Base-by-base conservation (phyloP, 208 protist genomes). In the Trypanosoma avium region DNA sequence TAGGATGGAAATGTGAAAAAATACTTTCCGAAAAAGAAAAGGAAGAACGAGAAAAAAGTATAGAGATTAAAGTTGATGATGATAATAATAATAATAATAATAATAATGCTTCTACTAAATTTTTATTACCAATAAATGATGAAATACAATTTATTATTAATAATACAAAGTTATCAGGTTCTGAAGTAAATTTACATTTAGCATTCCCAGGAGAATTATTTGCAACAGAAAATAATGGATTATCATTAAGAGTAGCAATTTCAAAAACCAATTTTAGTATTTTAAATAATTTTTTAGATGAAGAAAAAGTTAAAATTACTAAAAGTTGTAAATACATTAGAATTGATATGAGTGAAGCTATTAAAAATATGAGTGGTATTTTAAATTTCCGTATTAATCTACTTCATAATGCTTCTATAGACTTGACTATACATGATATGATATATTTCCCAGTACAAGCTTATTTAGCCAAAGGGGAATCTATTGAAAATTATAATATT, bases 351-450 rank as follows among this genome's bases (percentile, higher is more conserved):
- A 15, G 24, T 1, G 1, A 21, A n/a, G 19, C 3, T 17, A 4
- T 60, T 4, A 32, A n/a, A 12, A n/a, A 12, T 17, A 29, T 7
- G 27, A 35, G 57, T 10, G 36, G 12, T 21, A 33, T 27, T 29
- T 15, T 59, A 36, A 40, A 54, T n/a, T 9, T 71, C 5, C 47
- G 29, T 13, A 15, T 71, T 32, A 50, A 47, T 15, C 24, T 71
- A 27, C 47, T 71, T 36, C 49, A 71, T 19, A 71, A 71, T 27
- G 56, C 66, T 15, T 60, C 66, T 30, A 27, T 49, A 49, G 2
- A 19, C 15, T 49, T 8, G 4, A n/a, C 13, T 36, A 38, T 38
- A 21, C 21, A 6, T 21, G 48, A 21, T 8, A 32, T 24, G 17
- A 6, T 13, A 30, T 38, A 33, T 13, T 62, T 49, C 13, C 13